Evolutionary conservation across 2,329 filamentous ascomycete species (phyloP), one percentile per base, ranked within the genome.

Genomic region (Hypoxylon sp.): DNA sequence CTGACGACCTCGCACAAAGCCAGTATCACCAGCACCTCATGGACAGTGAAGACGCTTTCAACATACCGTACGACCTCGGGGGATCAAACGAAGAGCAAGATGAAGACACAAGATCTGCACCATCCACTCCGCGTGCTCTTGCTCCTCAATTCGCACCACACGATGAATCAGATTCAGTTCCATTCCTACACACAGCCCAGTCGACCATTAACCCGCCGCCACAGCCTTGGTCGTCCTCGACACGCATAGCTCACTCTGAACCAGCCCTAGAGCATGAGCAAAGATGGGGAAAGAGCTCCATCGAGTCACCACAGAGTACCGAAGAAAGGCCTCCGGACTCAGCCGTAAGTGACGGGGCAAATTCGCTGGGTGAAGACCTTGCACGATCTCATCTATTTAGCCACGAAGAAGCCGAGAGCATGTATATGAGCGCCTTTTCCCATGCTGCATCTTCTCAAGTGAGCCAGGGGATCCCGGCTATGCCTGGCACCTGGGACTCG

Each of bases 321-420:
- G 57, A 46, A 30, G 54, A 68, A 32, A 59, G 33, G 3, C 46
- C 16, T 8, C 20, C 32, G 30, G 68, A 60, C 30, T 68, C 64
- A 46, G 51, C 36, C 61, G 71, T 67, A 58, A 77, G 75, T 55
- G 74, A 74, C 38, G 64, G 55, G 48, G 67, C 69, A 20, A 75
- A 76, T 18, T 70, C 74, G 11, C 65, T 68, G 30, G 70, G 42
- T 33, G 70, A 78, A 30, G 87, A 89, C 64, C 79, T 91, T 18
- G 78, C 85, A 2, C 80, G 86, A 66, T 95, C 92, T 4, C 89
- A 87, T 40, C 74, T 93, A 1, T 95, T 91, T 73, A 93, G 87
- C 33, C 91, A 93, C 62, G 91, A 93, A 65, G 91, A 95, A 67
- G 92, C 91, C 0, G 89, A 93, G 73, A 96, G 93, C 76, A 92